A percentile compares a stretch with the other conserved stretches of the same genome.
Evolutionary conservation across 2,329 filamentous ascomycete species (phyloP).

Genomic region (Didymella segeticola): DNA sequence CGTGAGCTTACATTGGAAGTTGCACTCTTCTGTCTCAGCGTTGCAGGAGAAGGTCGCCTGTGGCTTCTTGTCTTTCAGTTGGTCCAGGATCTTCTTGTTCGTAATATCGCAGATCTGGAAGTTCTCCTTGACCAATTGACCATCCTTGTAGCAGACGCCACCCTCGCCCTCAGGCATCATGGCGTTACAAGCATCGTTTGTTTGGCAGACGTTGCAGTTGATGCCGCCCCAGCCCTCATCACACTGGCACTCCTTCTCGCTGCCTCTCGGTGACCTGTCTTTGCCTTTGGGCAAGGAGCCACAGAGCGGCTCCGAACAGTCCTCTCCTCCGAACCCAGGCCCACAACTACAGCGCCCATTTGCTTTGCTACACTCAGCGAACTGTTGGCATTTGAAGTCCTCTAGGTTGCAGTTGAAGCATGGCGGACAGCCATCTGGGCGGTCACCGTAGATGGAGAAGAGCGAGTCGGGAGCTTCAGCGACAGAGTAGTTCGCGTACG

Average conservation of each 20-base stretch:
- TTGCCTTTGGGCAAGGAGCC: slow-evolving; percentile 81
- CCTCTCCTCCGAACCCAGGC: slow-evolving; percentile 89
- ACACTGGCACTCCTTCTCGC: slow-evolving; percentile 74
- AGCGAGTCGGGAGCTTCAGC: slow-evolving; percentile 57
- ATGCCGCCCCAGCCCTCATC: slow-evolving; percentile 94
- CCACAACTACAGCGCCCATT: slow-evolving; percentile 95
- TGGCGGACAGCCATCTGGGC: slow-evolving; percentile 79
- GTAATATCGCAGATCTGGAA: slow-evolving; percentile 98
- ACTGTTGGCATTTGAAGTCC: slow-evolving; percentile 90
- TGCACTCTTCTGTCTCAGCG: slow-evolving; percentile 75
- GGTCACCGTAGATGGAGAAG: slow-evolving; percentile 73
- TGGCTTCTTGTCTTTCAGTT: slow-evolving; percentile 82
- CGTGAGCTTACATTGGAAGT: slow-evolving; percentile 81
- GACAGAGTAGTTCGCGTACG: slow-evolving; percentile 58
- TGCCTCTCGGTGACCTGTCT: slow-evolving; percentile 76
- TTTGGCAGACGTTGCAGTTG: slow-evolving; percentile 94
- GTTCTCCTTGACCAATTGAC: slow-evolving; percentile 90
- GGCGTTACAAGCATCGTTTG: slow-evolving; percentile 81
- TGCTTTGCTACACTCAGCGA: slow-evolving; percentile 83
- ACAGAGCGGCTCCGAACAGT: slow-evolving; percentile 90
- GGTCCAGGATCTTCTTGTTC: slow-evolving; percentile 89
- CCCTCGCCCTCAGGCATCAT: slow-evolving; percentile 83
- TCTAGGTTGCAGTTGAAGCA: slow-evolving; percentile 99
- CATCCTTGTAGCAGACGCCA: slow-evolving; percentile 90
- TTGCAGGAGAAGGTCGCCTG: slow-evolving; percentile 96